phyloP scores from a whole-genome alignment of 2,329 filamentous ascomycete genomes.

The Orbilia javanica region DNA sequence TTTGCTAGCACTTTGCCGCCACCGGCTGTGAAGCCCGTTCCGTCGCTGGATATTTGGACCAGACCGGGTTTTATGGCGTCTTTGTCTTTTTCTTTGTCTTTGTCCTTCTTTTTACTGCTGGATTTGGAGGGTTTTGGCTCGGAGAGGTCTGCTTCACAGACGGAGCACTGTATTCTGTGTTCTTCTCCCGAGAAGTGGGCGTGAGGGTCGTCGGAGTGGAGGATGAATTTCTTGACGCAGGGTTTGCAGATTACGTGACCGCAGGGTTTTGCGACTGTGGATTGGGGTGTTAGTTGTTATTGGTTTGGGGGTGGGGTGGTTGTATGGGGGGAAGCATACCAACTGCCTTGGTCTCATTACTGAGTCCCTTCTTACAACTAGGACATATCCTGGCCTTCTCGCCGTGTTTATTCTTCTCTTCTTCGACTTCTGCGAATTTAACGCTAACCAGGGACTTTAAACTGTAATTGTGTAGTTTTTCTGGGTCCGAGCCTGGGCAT shows the following conservation, averaged over 20 bases:
- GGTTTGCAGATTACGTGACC: slow-evolving; percentile 90
- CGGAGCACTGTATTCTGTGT: slow-evolving; percentile 78
- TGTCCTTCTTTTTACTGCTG: slow-evolving; percentile 62
- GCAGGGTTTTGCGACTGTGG: slow-evolving; percentile 80
- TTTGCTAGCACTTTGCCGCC: slow-evolving; percentile 81
- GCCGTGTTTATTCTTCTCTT: slow-evolving; percentile 67
- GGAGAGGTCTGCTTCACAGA: slow-evolving; percentile 84
- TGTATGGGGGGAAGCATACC: slow-evolving; percentile 64
- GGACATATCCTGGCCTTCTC: slow-evolving; percentile 76
- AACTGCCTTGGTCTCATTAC: slow-evolving; percentile 84
- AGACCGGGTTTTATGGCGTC: slow-evolving; percentile 77
- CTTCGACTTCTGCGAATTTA: slow-evolving; percentile 79
- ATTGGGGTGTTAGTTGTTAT: not conserved
- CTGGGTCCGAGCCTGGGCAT: slow-evolving; percentile 79
- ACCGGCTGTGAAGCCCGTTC: slow-evolving; percentile 91
- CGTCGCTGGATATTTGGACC: slow-evolving; percentile 84
- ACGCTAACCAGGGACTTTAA: slow-evolving; percentile 82
- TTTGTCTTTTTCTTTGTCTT: slow-evolving; percentile 69
- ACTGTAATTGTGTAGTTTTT: slow-evolving; percentile 78
- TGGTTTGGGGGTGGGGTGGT: not conserved
- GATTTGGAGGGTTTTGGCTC: slow-evolving; percentile 64
- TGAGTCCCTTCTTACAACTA: slow-evolving; percentile 83
- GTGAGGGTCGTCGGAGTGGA: slow-evolving; percentile 74
- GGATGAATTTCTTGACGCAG: slow-evolving; percentile 87
- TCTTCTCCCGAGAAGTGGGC: slow-evolving; percentile 69